phyloP scores from a whole-genome alignment of 148 eudicot species.

The Vaccinium vitisidaea region DNA sequence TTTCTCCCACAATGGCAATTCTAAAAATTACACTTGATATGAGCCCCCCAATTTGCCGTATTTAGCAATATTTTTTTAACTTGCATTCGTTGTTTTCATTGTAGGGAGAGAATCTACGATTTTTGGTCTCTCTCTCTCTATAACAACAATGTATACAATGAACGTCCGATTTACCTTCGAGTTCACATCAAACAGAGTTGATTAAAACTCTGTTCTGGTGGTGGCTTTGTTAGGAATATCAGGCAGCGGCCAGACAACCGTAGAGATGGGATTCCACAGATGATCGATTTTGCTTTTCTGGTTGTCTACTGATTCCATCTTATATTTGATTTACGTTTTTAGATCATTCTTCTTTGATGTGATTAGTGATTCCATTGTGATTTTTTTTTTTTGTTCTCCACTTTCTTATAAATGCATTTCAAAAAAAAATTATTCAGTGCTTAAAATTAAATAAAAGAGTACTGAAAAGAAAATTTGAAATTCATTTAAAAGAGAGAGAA shows the following conservation, averaged over 20 bases:
- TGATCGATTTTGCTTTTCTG: background rate
- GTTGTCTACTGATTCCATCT: constrained; percentile 27
- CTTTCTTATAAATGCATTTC: no score
- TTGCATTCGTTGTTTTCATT: constrained; percentile 24
- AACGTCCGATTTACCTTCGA: constrained; percentile 5
- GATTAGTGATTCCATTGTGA: no score
- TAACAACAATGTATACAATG: constrained; percentile 21
- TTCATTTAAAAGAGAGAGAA: no score
- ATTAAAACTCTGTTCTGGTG: background rate
- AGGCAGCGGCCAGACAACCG: constrained; percentile 34
- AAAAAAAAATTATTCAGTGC: no score
- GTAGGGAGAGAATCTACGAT: background rate
- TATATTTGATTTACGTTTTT: background rate
- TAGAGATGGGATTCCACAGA: constrained; percentile 31
- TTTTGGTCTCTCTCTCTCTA: constrained; percentile 12
- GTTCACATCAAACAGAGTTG: background rate
- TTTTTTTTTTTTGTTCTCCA: no score
- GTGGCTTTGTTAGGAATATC: background rate
- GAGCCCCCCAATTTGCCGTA: background rate
- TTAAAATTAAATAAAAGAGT: no score
- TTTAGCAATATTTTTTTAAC: background rate
- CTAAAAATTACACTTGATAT: constrained; percentile 29
- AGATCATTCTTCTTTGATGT: no score
- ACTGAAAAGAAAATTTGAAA: no score
- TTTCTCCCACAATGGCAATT: constrained; percentile 17